A percentile compares a stretch with the other conserved stretches of the same genome.
Conservation (phyloP, 805 yeast genomes). For the Candida insectalens region DNA sequence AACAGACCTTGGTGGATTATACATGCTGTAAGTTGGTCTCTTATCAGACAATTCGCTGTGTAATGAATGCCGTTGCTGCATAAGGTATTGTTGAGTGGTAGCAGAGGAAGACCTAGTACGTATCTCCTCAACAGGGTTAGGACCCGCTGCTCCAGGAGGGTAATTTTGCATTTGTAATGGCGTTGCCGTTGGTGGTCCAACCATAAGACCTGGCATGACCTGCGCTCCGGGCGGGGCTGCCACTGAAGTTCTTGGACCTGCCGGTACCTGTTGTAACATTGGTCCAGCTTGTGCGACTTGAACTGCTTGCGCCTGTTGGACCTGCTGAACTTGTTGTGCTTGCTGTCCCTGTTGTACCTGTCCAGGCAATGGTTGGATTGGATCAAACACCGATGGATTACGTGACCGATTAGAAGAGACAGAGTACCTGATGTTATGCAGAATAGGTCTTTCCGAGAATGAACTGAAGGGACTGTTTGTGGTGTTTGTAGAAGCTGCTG, state of each 20-base stretch:
- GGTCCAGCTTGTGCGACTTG: too few species aligned
- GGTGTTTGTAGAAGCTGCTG: slow-evolving; percentile 12
- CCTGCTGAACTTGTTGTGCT: too few species aligned
- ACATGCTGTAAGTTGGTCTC: slow-evolving; percentile 13
- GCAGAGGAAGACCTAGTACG: slow-evolving; percentile 6
- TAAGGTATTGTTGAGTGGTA: slow-evolving; percentile 1
- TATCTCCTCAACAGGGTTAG: not conserved
- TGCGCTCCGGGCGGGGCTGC: too few species aligned
- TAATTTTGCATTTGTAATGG: too few species aligned
- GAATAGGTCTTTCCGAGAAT: slow-evolving; percentile 13
- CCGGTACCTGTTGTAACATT: too few species aligned
- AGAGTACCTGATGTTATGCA: slow-evolving; percentile 24
- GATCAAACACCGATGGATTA: slow-evolving; percentile 31
- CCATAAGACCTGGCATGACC: too few species aligned
- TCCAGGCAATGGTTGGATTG: slow-evolving; percentile 18
- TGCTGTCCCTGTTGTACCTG: too few species aligned
- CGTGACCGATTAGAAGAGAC: slow-evolving; percentile 23
- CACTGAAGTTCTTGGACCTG: too few species aligned
- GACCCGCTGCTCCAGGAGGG: not conserved
- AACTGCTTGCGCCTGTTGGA: too few species aligned
- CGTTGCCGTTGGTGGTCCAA: too few species aligned
- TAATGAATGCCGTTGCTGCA: too few species aligned
- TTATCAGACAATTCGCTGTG: slow-evolving; percentile 8
- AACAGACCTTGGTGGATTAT: slow-evolving; percentile 20
- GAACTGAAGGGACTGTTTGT: too few species aligned